Base-by-base conservation (phyloP, 1,284 basidiomycete genomes). In the Dichomitus squalens region DNA sequence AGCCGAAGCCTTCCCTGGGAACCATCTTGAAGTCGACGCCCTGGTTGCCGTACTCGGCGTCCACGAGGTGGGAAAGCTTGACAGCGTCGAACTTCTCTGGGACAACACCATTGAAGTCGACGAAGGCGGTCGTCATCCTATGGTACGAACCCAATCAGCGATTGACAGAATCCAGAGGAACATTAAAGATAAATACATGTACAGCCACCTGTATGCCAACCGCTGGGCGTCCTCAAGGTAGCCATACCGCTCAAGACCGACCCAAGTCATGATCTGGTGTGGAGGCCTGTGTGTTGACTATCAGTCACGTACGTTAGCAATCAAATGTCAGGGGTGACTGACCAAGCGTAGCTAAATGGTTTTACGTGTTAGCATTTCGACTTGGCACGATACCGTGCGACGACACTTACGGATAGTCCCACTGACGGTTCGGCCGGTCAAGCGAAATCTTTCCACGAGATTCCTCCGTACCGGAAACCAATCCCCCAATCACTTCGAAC, bases 31-130 rank as follows among this genome's bases (percentile, higher is more conserved):
- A 98, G 77, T 98, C 95, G 66, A 96, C 83, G 53, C 96, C 96
- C 74, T 99, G 96, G 75, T 98, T 99, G 12, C 96, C 97, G 72
- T 98, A 98, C 77, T 99, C 96, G 43, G 96, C 96, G 69, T 96
- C 95, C 4, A 99, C 96, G 58, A 98, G 81, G 75, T 98, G 96
- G 3, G 93, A 95, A 20, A 96, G 81, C 71, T 90, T 92, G 65
- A 98, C 96, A 0, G 95, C 96, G 69, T 99, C 96, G 71, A 98
- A 98, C 88, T 98, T 98, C 78, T 98, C 96, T 0, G 96, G 95
- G 2, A 98, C 95, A 38, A 97, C 92, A 14, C 96, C 96, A 71
- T 98, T 98, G 76, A 97, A 97, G 75, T 98, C 94, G 53, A 95
- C 93, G 63, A 93, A 92, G 2, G 91, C 91, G 0, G 90, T 93